Evolutionary conservation across 225 moss, liverwort and hornwort species (phyloP), one percentile per base, ranked within the genome.

Genomic region (Marchantia paleacea): DNA sequence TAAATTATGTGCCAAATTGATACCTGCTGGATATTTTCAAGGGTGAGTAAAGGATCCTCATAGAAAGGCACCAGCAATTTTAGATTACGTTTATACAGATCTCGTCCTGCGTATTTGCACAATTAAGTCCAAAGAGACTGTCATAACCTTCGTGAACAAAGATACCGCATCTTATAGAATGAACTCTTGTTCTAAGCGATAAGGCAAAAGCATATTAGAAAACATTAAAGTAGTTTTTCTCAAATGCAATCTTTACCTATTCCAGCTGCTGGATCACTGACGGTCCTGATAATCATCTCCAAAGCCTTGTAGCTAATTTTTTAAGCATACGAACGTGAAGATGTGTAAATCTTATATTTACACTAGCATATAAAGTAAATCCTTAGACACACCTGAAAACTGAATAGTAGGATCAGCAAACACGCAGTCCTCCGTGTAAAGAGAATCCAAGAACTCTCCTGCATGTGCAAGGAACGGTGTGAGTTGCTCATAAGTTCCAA

Each of bases 11-110:
- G 39, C 39, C 39, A 39, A 39, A 39, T 39, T 39, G 39, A 39
- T 39, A 86, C 89, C 90, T 92, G 83, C n/a, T 89, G 83, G 74
- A 96, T 93, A 84, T 80, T 81, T 67, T 89, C 90, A 55, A 96
- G 89, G 57, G 89, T 87, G 75, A 96, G 76, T 7, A 79, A 86
- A 26, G 94, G 94, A 75, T 96, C 93, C 61, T 88, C 94, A 76
- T 91, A 92, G 84, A 94, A 96, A 54, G 94, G 93, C 48, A 94
- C 93, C 78, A 96, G 86, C 73, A 94, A 86, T 85, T 91, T 96
- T 72, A 96, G 58, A 78, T 96, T 96, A n/a, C 94, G 92, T 72
- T 90, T 88, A 79, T 96, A 96, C 51, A 87, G 88, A 55, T 92
- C 93, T 55, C 91, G 86, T 78, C 96, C 93, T 96, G 86, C 48